Conservation (phyloP, 2,329 filamentous ascomycete genomes). For the Epichloe gansuensis region DNA sequence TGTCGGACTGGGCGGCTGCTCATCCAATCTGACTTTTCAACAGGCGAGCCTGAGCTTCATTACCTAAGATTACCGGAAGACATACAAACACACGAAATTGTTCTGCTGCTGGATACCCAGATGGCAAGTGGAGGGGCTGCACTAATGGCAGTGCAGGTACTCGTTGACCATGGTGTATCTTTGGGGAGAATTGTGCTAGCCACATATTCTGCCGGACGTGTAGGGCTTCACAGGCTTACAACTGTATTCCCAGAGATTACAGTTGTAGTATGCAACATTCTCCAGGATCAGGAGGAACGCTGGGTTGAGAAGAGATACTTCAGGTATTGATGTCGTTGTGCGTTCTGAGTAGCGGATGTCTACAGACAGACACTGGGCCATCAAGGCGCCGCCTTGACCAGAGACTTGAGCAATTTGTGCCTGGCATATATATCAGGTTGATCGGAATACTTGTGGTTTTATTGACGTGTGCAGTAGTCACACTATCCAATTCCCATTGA, state of each 20-base stretch:
- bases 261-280: constrained; percentile 72
- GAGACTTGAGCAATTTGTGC: too few species aligned
- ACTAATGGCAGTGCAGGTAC: constrained; percentile 91
- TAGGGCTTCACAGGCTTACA: constrained; percentile 72
- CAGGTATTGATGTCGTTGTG: constrained; percentile 47
- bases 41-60: constrained; percentile 85
- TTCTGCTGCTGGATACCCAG: constrained; percentile 81
- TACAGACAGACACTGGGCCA: too few species aligned
- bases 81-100: constrained; percentile 62
- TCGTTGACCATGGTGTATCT: constrained; percentile 83
- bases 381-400: not conserved
- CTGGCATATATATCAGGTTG: too few species aligned
- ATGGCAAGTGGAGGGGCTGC: constrained; percentile 81
- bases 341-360: not conserved
- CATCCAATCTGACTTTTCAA: constrained; percentile 77
- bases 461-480: too few species aligned
- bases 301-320: constrained; percentile 90
- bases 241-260: constrained; percentile 81
- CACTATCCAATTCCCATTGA: too few species aligned
- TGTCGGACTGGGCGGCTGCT: constrained; percentile 79
- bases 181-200: constrained; percentile 82
- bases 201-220: constrained; percentile 77
- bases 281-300: constrained; percentile 68
- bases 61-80: constrained; percentile 69
- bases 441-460: too few species aligned